A percentile compares a stretch with the other conserved stretches of the same genome.
Evolutionary conservation across 169 alveolate genomes (phyloP).

Genomic region (Perkinsus chesapeaki): DNA sequence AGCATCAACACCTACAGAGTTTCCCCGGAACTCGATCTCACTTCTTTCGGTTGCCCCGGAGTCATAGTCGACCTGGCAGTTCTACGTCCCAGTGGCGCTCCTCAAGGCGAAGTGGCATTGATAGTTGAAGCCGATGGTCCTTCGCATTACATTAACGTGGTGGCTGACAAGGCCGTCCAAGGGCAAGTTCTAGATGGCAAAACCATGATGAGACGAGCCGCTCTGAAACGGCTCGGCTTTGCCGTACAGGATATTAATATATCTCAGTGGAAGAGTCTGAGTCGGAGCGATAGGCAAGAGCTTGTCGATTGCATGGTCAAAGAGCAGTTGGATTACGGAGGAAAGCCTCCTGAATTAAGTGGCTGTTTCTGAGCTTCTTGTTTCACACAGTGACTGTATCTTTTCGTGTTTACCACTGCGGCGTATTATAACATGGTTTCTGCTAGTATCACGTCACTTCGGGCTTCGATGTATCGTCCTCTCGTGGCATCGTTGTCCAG

Average conservation of each 20-base stretch:
- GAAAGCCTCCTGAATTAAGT: background rate
- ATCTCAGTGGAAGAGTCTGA: background rate
- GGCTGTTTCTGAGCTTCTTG: background rate
- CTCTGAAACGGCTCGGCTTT: background rate
- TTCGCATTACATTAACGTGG: background rate
- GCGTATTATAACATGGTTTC: too few relatives aligned
- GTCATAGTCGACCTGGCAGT: background rate
- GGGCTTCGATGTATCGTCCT: too few relatives aligned
- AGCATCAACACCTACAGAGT: background rate
- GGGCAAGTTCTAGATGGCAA: background rate
- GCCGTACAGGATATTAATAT: background rate
- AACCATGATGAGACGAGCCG: background rate
- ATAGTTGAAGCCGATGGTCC: background rate
- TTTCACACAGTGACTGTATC: too few relatives aligned
- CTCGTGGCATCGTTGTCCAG: too few relatives aligned
- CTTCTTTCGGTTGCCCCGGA: background rate
- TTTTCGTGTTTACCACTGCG: too few relatives aligned
- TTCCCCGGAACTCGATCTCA: background rate
- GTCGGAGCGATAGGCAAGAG: background rate
- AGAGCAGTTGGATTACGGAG: background rate
- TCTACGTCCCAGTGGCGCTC: background rate
- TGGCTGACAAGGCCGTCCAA: background rate
- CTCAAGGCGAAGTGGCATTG: background rate
- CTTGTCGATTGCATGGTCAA: background rate
- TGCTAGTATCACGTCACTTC: too few relatives aligned